These are phyloP conservation scores for Kodamaea alishanica DNA, from an alignment of 1,139 yeast species.

Conservation along the genomic window DNA sequence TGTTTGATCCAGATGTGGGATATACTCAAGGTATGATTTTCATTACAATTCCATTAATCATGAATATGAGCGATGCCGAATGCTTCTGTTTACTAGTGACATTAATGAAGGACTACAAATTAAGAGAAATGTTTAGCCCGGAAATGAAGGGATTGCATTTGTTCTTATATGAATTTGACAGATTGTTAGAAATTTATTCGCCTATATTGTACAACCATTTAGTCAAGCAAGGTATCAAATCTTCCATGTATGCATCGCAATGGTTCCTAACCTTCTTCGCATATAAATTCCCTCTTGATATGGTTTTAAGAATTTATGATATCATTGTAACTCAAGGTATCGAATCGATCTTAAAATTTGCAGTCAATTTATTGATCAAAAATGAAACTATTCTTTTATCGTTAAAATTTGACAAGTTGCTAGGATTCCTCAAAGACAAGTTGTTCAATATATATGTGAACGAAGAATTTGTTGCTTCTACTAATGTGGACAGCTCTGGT, in stretches of 20 bases:
- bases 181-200: conserved; percentile 64
- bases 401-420: conserved; percentile 68
- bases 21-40: conserved; percentile 98
- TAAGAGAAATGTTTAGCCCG: conserved; percentile 73
- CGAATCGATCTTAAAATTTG: conserved; percentile 78
- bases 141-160: conserved; percentile 93
- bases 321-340: conserved; percentile 84
- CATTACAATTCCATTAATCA: conserved; percentile 75
- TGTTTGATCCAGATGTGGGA: conserved; percentile 90
- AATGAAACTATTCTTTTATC: conserved; percentile 58
- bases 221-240: conserved; percentile 76
- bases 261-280: conserved; percentile 96
- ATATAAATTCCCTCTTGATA: conserved; percentile 82
- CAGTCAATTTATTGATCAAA: conserved; percentile 68
- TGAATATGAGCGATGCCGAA: conserved; percentile 80
- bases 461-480: conserved; percentile 29
- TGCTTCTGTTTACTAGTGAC: conserved; percentile 78
- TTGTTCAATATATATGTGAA: conserved; percentile 68
- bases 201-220: conserved; percentile 75
- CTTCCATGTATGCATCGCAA: conserved; percentile 93
- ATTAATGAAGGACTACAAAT: conserved; percentile 78
- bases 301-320: conserved; percentile 81
- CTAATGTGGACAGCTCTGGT: conserved; percentile 15
- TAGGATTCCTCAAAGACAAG: conserved; percentile 73
- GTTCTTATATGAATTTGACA: conserved; percentile 82